Evolutionary conservation across 352 stramenopile genomes (phyloP), one percentile per base, ranked within the genome.

Genomic region (Peronosclerospora sorghi): DNA sequence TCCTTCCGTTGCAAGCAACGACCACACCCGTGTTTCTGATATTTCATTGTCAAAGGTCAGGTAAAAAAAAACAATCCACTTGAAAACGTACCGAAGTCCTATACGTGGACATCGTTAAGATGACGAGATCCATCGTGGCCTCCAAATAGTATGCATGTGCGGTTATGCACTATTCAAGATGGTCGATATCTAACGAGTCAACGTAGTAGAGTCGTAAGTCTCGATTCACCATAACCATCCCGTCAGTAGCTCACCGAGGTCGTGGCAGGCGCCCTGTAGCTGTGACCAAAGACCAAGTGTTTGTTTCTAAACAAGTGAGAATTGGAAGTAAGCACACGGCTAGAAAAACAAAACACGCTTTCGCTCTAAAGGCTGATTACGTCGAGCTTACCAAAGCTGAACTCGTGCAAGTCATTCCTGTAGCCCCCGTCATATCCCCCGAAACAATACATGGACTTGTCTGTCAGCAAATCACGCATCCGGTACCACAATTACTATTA

Each of bases 91-190:
- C 87, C 70, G 51, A 99, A 97, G 56, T 98, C 88, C 67, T 97
- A 98, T 1, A 97, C 68, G 63, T 98, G 87, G 4, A 97, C 92
- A 58, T 98, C 94, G 35, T 96, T 96, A 14, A 99, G 70, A 58
- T 98, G 94, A n/a, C 94, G 67, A 14, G 92, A 98, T 0, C 96
- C 96, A 59, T 98, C 95, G 62, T 99, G 95, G 1, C 96, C 96
- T 10, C 95, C 95, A 70, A 97, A 98, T 5, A 98, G 65, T 53
- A 98, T 67, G 42, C 76, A 96, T 47, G 92, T 97, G 52, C 80
- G 80, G 42, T 96, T 95, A 56, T 91, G 71, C 50, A 96, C 76
- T 5, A 96, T 86, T 38, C 96, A 77, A 12, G 83, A 96, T 0
- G 92, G 96, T 21, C 65, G 83, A 46, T 92, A 92, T 18, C 79